phyloP scores from a whole-genome alignment of 306 rosid genomes.

The Corylus avellana region DNA sequence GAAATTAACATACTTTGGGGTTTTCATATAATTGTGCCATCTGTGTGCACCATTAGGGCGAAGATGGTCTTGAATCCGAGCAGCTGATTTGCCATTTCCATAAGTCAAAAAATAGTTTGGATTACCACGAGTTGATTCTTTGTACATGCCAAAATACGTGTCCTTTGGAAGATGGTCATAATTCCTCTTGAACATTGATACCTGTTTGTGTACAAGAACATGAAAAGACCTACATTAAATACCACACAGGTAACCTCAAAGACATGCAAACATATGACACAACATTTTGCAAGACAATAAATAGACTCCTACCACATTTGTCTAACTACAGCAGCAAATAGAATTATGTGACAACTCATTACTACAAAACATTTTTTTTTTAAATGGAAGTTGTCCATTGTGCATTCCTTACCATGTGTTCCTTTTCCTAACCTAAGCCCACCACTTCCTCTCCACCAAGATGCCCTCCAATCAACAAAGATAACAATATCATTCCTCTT shows the following conservation, averaged over 20 bases:
- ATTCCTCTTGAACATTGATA: conserved; percentile 93
- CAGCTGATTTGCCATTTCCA: conserved; percentile 97
- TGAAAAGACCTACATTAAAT: neutral
- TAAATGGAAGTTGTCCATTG: neutral
- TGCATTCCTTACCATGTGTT: neutral
- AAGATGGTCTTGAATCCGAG: conserved; percentile 87
- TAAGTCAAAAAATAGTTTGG: conserved; percentile 96
- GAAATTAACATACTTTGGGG: conserved; percentile 63
- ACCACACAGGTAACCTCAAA: neutral
- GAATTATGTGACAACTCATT: neutral
- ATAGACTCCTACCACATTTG: neutral
- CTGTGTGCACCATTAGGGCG: conserved; percentile 99
- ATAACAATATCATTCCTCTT: neutral
- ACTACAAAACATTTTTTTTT: neutral
- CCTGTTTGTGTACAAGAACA: conserved; percentile 41
- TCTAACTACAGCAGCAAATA: neutral
- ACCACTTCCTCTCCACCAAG: neutral
- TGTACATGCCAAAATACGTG: conserved; percentile 90
- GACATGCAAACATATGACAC: neutral
- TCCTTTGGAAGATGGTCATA: conserved; percentile 96
- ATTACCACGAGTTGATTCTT: conserved; percentile 87
- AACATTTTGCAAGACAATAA: neutral
- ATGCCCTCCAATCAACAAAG: neutral
- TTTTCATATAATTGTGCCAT: conserved; percentile 99
- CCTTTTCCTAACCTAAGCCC: neutral